A percentile compares a stretch with the other conserved stretches of the same genome.
Evolutionary conservation across 148 eudicot species (phyloP).

Genomic region (Limonium bicolor): DNA sequence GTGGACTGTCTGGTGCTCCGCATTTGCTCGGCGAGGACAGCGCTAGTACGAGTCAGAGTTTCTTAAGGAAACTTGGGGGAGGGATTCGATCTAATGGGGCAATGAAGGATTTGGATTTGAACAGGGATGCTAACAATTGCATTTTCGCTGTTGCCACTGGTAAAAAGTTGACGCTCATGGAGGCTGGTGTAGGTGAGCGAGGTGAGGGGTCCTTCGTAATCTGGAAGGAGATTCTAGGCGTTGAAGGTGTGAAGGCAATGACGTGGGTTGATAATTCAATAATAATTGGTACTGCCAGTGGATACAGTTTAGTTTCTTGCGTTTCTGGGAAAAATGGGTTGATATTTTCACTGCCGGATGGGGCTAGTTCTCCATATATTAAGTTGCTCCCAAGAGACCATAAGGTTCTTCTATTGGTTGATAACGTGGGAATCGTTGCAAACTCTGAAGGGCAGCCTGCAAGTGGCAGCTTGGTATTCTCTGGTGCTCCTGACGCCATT

Average conservation of each 20-base stretch:
- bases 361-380: slow-evolving; percentile 32
- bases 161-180: slow-evolving; percentile 46
- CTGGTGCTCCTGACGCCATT: slow-evolving; percentile 51
- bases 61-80: slow-evolving; percentile 41
- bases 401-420: slow-evolving; percentile 66
- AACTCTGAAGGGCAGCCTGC: slow-evolving; percentile 75
- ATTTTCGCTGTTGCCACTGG: slow-evolving; percentile 45
- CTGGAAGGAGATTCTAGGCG: slow-evolving; percentile 59
- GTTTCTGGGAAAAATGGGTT: slow-evolving; percentile 35
- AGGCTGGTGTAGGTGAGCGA: slow-evolving; percentile 23
- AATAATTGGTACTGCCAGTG: slow-evolving; percentile 49
- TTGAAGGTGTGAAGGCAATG: slow-evolving; percentile 47
- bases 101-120: slow-evolving; percentile 18
- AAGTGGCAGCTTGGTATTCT: slow-evolving; percentile 85
- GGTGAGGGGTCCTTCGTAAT: slow-evolving; percentile 32
- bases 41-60: slow-evolving; percentile 20
- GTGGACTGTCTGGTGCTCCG: slow-evolving; percentile 15
- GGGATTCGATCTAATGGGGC: slow-evolving; percentile 36
- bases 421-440: slow-evolving; percentile 68
- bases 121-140: slow-evolving; percentile 19
- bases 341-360: slow-evolving; percentile 75
- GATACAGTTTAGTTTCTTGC: slow-evolving; percentile 70
- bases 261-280: slow-evolving; percentile 80
- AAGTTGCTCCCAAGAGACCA: slow-evolving; percentile 49
- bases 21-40: slow-evolving; percentile 17